A percentile compares a stretch with the other conserved stretches of the same genome.
These are phyloP conservation scores for Suhomyces sp. DNA, from an alignment of 805 yeast genomes.

Conservation along the genomic window DNA sequence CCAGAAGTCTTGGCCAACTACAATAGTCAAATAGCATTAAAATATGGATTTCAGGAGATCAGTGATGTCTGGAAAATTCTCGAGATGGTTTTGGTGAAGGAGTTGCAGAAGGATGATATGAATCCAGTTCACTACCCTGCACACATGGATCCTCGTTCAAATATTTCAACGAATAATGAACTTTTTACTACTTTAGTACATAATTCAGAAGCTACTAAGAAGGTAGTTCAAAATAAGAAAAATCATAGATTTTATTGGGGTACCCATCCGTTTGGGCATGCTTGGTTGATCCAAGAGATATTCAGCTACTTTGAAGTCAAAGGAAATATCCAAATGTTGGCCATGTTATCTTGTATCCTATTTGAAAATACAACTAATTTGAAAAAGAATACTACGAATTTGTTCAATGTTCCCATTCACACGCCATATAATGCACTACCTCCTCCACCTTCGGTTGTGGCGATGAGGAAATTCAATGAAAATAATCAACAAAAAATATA, in stretches of 20 bases:
- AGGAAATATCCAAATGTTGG: slow-evolving; percentile 84
- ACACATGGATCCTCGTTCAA: slow-evolving; percentile 6
- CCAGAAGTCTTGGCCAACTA: slow-evolving; percentile 66
- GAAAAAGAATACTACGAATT: slow-evolving; percentile 16
- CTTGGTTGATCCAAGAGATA: slow-evolving; percentile 62
- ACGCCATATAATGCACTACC: slow-evolving; percentile 44
- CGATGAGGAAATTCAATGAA: slow-evolving; percentile 13
- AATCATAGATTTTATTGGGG: slow-evolving; percentile 65
- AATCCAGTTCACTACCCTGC: slow-evolving; percentile 10
- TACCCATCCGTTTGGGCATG: slow-evolving; percentile 70
- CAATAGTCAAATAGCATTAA: slow-evolving; percentile 69
- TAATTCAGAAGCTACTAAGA: slow-evolving; percentile 10
- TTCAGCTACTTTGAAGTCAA: slow-evolving; percentile 60
- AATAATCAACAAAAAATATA: slow-evolving; percentile 4
- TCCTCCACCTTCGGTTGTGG: slow-evolving; percentile 26
- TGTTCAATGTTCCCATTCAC: slow-evolving; percentile 42
- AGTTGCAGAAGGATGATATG: slow-evolving; percentile 25
- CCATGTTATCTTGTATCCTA: slow-evolving; percentile 77
- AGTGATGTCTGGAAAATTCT: slow-evolving; percentile 75
- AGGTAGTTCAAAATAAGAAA: slow-evolving; percentile 9
- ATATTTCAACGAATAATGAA: slow-evolving; percentile 5
- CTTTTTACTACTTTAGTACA: slow-evolving; percentile 10
- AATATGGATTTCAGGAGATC: slow-evolving; percentile 58
- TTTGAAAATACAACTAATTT: slow-evolving; percentile 40
- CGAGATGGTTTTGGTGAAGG: slow-evolving; percentile 46